Evolutionary conservation across 2,329 filamentous ascomycete species (phyloP).

Genomic region (Eurotiales sp.): DNA sequence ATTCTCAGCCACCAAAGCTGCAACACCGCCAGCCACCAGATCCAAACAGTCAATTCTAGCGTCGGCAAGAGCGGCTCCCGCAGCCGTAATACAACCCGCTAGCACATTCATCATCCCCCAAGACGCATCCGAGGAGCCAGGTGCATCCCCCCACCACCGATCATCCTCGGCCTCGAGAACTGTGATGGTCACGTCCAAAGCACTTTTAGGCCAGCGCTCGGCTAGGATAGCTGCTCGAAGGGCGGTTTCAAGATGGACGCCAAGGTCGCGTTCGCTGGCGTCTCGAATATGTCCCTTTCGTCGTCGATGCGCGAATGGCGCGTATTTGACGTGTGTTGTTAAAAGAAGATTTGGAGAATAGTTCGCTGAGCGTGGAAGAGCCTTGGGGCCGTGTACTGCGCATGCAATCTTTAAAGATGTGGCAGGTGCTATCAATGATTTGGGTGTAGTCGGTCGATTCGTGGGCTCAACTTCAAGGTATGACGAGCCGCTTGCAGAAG

Average conservation of each 20-base stretch:
- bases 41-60: slow-evolving; percentile 96
- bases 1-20: slow-evolving; percentile 63
- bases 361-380: slow-evolving; percentile 80
- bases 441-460: slow-evolving; percentile 36
- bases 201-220: slow-evolving; percentile 97
- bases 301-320: slow-evolving; percentile 82
- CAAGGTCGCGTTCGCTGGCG: slow-evolving; percentile 79
- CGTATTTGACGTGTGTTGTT: slow-evolving; percentile 92
- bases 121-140: slow-evolving; percentile 54
- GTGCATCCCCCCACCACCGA: slow-evolving; percentile 58
- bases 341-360: slow-evolving; percentile 92
- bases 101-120: slow-evolving; percentile 92
- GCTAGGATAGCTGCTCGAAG: slow-evolving; percentile 85
- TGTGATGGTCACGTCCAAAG: slow-evolving; percentile 90
- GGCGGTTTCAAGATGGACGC: slow-evolving; percentile 86
- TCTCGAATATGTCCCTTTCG: slow-evolving; percentile 84
- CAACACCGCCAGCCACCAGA: slow-evolving; percentile 82
- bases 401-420: slow-evolving; percentile 86
- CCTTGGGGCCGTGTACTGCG: slow-evolving; percentile 88
- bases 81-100: slow-evolving; percentile 87
- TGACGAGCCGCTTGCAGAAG: slow-evolving; percentile 88
- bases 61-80: slow-evolving; percentile 87
- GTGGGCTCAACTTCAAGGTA: slow-evolving; percentile 56
- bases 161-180: slow-evolving; percentile 92
- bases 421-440: slow-evolving; percentile 50